These are phyloP conservation scores for Lotmaria passim DNA, from an alignment of 208 protist species.

Conservation along the genomic window DNA sequence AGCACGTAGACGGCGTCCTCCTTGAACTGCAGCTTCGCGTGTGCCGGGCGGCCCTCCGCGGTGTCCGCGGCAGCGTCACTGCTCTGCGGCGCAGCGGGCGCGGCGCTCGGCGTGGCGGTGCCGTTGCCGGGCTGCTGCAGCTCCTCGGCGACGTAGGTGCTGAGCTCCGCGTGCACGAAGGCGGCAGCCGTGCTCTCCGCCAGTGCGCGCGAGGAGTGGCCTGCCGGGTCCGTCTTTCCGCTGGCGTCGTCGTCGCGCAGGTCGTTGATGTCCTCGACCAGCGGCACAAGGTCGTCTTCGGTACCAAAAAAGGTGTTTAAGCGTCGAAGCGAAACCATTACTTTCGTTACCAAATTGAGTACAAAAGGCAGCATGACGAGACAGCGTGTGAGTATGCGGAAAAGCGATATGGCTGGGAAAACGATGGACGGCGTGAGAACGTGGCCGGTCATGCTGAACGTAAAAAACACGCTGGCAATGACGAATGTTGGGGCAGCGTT, in stretches of 20 bases:
- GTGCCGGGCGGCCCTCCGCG: no score
- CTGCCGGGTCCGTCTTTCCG: no score
- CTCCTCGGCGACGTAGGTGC: constrained; percentile 50
- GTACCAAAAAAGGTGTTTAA: constrained; percentile 69
- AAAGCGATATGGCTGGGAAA: constrained; percentile 86
- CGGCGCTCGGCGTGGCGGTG: constrained; percentile 6
- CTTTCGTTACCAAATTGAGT: constrained; percentile 60
- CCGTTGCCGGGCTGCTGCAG: constrained; percentile 31
- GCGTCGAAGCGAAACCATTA: constrained; percentile 83
- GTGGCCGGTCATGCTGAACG: constrained; percentile 47
- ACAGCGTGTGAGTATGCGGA: constrained; percentile 80
- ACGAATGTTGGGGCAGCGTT: constrained; percentile 58
- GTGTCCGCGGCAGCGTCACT: no score
- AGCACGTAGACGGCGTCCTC: no score
- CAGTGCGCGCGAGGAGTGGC: no score
- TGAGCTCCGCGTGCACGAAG: constrained; percentile 49
- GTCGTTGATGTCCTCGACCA: constrained; percentile 30
- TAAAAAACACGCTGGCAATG: constrained; percentile 50
- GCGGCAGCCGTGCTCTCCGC: constrained; percentile 24
- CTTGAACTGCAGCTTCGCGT: no score
- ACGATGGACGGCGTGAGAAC: constrained; percentile 80
- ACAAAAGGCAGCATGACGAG: constrained; percentile 80
- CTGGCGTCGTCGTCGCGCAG: background rate
- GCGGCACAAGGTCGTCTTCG: constrained; percentile 39
- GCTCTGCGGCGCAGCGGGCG: no score